Base-by-base conservation (phyloP, 306 rosid genomes). In the Hippophae rhamnoides region DNA sequence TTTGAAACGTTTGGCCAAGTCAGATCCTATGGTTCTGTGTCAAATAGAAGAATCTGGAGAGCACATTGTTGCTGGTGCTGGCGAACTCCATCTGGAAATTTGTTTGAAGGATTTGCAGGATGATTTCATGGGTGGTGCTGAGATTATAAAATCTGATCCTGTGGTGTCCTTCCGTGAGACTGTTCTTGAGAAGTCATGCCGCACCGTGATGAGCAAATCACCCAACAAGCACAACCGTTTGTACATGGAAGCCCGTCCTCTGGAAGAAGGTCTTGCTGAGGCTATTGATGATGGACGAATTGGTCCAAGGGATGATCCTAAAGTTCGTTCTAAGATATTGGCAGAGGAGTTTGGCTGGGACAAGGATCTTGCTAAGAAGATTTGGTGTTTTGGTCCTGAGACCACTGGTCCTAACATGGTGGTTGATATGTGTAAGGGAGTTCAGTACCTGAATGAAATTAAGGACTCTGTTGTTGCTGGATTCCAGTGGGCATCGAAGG, bases 1-100 rank as follows among this genome's bases (percentile, higher is more conserved):
- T 48, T 86, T 90, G 8, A 90, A 90, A 13, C 78, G 96, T 27
- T 52, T 90, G 77, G 95, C 95, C 6, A 90, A 90, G 74, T 90
- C 98, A 2, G 96, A 90, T 65, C 98, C 96, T 69, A 90, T 87
- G 96, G 98, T 90, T 42, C 84, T 83, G 27, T 90, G 96, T 69
- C 62, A 85, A 1, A 90, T 90, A 14, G 96, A 85, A 72, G 97
- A 90, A 69, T 87, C 96, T 7, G 96, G 96, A 3, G 97, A 90
- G 80, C 96, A 90, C 78, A 87, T 87, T 57, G 76, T 90, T 43
- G 96, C 97, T 14, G 97, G 95, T 74, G 97, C 96, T 3, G 96
- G 97, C 51, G 97, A 90, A 64, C 97, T 90, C 13, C 97, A 90
- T 53, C 89, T 90, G 1, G 97, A 90, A 57, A 90, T 90, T 65